Conservation (phyloP, 2,329 filamentous ascomycete genomes). For the Aureobasidium sp. region DNA sequence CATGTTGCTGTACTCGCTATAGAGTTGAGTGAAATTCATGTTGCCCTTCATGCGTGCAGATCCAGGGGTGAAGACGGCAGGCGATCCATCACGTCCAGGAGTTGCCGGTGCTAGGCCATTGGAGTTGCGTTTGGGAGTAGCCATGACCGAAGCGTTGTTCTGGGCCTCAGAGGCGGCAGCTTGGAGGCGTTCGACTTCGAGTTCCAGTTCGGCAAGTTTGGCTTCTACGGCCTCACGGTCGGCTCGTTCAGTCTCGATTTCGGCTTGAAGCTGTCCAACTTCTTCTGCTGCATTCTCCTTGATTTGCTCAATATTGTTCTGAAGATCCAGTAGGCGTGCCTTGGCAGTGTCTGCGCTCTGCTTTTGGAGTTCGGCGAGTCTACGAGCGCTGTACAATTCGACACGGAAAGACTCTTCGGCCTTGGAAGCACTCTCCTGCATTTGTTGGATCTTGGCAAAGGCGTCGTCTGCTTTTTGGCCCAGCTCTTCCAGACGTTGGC, state of each 20-base stretch:
- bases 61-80: constrained; percentile 38
- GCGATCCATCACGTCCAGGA: constrained; percentile 12
- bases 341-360: constrained; percentile 66
- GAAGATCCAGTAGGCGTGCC: constrained; percentile 61
- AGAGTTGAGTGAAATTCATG: constrained; percentile 54
- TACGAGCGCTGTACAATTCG: constrained; percentile 71
- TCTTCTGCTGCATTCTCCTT: constrained; percentile 59
- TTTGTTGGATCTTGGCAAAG: constrained; percentile 70
- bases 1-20: constrained; percentile 52
- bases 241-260: constrained; percentile 43
- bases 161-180: constrained; percentile 34
- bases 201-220: constrained; percentile 57
- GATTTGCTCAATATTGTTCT: constrained; percentile 53
- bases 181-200: constrained; percentile 48
- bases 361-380: constrained; percentile 74
- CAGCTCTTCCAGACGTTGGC: constrained; percentile 72
- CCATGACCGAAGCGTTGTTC: constrained; percentile 18
- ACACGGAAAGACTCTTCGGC: constrained; percentile 81
- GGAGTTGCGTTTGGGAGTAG: constrained; percentile 45
- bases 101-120: constrained; percentile 31
- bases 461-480: constrained; percentile 82
- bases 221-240: constrained; percentile 55
- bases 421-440: constrained; percentile 73
- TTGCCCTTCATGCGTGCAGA: constrained; percentile 45
- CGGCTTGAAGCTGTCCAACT: constrained; percentile 40